These are phyloP conservation scores for Talaromyces sp. DNA, from an alignment of 2,329 filamentous ascomycete genomes.

Conservation along the genomic window DNA sequence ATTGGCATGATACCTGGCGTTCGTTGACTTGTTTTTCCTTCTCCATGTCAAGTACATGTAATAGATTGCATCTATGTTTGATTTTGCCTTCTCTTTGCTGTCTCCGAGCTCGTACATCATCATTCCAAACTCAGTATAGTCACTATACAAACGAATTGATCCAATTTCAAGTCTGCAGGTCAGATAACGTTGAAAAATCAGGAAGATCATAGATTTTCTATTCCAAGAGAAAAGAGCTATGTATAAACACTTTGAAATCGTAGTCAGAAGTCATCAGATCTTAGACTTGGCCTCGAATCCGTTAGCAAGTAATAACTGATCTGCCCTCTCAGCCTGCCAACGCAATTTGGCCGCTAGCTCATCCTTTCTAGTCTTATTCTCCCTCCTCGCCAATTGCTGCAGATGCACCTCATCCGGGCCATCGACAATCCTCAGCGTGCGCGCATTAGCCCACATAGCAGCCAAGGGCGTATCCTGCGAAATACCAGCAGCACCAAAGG, in stretches of 20 bases:
- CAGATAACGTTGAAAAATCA: background rate
- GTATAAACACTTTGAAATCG: background rate
- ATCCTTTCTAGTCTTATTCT: slow-evolving; percentile 52
- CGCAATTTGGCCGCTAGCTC: slow-evolving; percentile 40
- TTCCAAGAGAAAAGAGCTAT: background rate
- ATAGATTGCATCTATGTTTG: background rate
- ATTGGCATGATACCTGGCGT: slow-evolving; percentile 18
- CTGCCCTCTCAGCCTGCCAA: slow-evolving; percentile 40
- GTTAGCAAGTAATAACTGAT: slow-evolving; percentile 35
- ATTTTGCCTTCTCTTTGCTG: background rate
- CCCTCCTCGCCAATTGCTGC: slow-evolving; percentile 53
- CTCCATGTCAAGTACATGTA: background rate
- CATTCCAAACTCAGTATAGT: background rate
- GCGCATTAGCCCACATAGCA: slow-evolving; percentile 72
- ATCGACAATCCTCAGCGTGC: slow-evolving; percentile 82
- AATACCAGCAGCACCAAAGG: slow-evolving; percentile 85
- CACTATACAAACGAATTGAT: background rate
- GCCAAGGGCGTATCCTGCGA: slow-evolving; percentile 92
- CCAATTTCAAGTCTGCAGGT: background rate
- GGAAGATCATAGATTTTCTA: background rate
- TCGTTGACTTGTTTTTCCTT: background rate
- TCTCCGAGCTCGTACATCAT: background rate
- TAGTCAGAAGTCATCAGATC: slow-evolving; percentile 23
- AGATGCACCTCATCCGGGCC: slow-evolving; percentile 95
- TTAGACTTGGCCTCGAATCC: slow-evolving; percentile 38